phyloP scores from a whole-genome alignment of 208 protist genomes.

The Acanthamoeba healyi region DNA sequence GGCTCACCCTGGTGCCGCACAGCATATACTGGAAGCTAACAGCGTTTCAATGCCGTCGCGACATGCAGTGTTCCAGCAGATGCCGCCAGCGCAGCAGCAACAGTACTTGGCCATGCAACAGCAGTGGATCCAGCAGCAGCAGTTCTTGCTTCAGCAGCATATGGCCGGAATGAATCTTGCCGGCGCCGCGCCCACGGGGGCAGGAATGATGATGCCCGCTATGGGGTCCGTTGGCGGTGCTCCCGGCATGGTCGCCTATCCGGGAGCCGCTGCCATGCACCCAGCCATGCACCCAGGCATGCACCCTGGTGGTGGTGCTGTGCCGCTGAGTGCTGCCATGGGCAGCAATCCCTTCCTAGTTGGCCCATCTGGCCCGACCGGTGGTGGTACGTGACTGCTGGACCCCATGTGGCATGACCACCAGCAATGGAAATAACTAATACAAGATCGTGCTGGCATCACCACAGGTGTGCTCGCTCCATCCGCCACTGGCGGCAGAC shows the following conservation, averaged over 20 bases:
- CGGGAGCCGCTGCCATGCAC: not conserved
- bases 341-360: constrained; percentile 27
- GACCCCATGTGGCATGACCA: not conserved
- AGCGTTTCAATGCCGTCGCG: too few species aligned
- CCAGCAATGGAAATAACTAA: too few species aligned
- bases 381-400: not conserved
- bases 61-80: constrained; percentile 66
- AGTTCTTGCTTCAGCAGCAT: constrained; percentile 48
- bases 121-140: constrained; percentile 72
- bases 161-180: not conserved
- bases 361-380: not conserved
- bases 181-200: not conserved
- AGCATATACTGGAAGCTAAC: too few species aligned
- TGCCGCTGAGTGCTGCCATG: not conserved
- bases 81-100: constrained; percentile 49
- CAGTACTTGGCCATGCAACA: constrained; percentile 51
- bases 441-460: not conserved
- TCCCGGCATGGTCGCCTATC: not conserved
- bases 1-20: not conserved
- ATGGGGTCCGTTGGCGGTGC: not conserved
- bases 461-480: not conserved
- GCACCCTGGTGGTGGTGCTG: not conserved
- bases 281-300: not conserved
- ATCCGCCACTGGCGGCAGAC: not conserved
- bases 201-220: not conserved